Conservation (phyloP, 768 basidiomycete species). For the Cystobasidiopsis lactophilus region DNA sequence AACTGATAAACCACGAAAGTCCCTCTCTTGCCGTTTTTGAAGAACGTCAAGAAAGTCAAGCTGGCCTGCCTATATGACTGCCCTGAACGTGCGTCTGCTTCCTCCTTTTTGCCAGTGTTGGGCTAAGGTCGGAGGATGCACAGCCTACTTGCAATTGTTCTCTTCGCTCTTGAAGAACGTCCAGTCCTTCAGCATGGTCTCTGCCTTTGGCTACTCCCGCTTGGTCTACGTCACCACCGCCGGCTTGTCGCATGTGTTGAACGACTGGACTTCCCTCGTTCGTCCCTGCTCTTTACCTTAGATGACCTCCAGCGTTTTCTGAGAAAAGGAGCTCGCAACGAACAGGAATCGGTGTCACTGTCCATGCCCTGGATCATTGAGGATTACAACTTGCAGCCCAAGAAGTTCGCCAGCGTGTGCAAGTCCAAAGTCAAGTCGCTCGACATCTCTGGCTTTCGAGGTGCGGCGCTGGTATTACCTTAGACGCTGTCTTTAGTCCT, state of each 20-base stretch:
- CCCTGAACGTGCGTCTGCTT: too few species aligned
- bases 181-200: background rate
- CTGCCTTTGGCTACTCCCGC: background rate
- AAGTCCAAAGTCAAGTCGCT: background rate
- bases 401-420: background rate
- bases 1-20: too few species aligned
- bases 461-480: background rate
- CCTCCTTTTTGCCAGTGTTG: too few species aligned
- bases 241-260: background rate
- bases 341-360: background rate
- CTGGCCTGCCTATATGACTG: background rate
- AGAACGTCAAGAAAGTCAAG: background rate
- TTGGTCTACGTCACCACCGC: background rate
- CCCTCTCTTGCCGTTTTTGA: background rate
- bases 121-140: too few species aligned
- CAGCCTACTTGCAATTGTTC: background rate
- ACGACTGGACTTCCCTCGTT: background rate
- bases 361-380: background rate
- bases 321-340: background rate
- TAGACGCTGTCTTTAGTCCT: background rate
- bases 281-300: background rate
- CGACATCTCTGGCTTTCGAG: background rate
- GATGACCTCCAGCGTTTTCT: background rate
- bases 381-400: background rate
- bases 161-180: background rate